Base-by-base conservation (phyloP, 2,329 filamentous ascomycete genomes). In the Cordyceps javanica region DNA sequence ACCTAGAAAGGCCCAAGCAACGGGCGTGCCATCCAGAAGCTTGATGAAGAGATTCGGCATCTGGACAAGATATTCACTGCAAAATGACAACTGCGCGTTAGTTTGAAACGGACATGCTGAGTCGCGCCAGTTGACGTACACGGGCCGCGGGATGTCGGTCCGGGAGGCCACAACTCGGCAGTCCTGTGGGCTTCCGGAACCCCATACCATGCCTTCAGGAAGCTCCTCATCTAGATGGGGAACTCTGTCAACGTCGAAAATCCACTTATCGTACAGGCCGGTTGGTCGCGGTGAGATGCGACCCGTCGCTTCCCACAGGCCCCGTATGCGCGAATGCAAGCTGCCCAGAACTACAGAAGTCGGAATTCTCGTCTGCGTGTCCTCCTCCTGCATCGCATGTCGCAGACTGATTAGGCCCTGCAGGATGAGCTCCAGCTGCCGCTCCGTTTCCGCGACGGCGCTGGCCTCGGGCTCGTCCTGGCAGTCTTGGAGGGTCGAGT, bases 1-100 rank as follows among this genome's bases (percentile, higher is more conserved):
- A 75, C 77, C 76, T 5, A 83, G 66, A 52, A 90, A 88, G 0
- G 79, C 81, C 87, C 87, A 90, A 0, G 85, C 82, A 5, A 89
- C 71, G 0, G 80, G 76, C 1, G 71, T 77, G 1, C 74, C 76
- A 19, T 79, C 74, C 1, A 69, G 65, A 0, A 74, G 66, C 54
- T 77, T 76, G 21, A 85, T 69, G 1, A 75, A 72, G 38, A 75
- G 67, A 60, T 74, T 82, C 2, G 79, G 79, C 42, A 80, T 71
- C 23, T 67, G 66, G 59, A 71, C 63, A 26, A 81, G 67, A 13
- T 71, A 79, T 10, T 74, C 68, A n/a, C 54, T 42, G 21, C n/a
- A 6, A 61, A 25, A 42, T 3, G 7, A 41, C 8, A 21, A 11
- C 39, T 4, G 10, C 5, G 39, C 10, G 38, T 41, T 41, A 41